Conservation (phyloP, 441 rosid species). For the Breynia disticha region DNA sequence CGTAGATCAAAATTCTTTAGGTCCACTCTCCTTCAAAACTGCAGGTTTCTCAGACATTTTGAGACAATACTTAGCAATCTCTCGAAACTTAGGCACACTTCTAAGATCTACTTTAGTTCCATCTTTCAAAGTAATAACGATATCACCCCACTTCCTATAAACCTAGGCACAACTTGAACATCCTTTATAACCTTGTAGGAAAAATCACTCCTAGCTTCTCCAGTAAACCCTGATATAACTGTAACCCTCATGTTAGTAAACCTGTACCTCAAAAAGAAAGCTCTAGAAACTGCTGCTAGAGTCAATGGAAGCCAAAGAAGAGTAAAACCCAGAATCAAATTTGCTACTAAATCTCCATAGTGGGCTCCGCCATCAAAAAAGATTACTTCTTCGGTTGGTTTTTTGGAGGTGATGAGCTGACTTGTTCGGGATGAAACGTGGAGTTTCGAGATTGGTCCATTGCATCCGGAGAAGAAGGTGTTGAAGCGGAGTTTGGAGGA, state of each 20-base stretch:
- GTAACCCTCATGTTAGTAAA: conserved; percentile 87
- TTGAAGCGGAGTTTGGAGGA: conserved; percentile 25
- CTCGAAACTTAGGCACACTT: conserved; percentile 85
- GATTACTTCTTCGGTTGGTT: conserved; percentile 47
- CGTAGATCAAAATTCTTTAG: conserved; percentile 40
- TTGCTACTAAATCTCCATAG: conserved; percentile 79
- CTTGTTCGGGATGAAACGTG: conserved; percentile 50
- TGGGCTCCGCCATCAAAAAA: conserved; percentile 93
- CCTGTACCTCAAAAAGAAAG: conserved; percentile 73
- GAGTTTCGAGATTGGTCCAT: conserved; percentile 35
- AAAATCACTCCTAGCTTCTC: conserved; percentile 78
- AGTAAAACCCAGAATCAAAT: conserved; percentile 72
- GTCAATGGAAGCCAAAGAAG: conserved; percentile 86
- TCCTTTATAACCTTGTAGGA: conserved; percentile 76
- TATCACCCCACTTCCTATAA: conserved; percentile 88
- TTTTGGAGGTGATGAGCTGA: conserved; percentile 25
- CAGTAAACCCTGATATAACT: conserved; percentile 84
- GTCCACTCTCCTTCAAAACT: conserved; percentile 38
- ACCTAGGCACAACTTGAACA: conserved; percentile 83
- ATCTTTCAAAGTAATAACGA: conserved; percentile 58
- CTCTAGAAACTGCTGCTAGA: conserved; percentile 71
- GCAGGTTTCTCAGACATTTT: conserved; percentile 58
- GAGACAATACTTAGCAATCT: conserved; percentile 65
- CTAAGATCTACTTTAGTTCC: conserved; percentile 76
- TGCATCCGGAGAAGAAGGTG: conserved; percentile 12